These are phyloP conservation scores for Gnaphalium uliginosum DNA, from an alignment of 129 eudicot species.

Conservation along the genomic window DNA sequence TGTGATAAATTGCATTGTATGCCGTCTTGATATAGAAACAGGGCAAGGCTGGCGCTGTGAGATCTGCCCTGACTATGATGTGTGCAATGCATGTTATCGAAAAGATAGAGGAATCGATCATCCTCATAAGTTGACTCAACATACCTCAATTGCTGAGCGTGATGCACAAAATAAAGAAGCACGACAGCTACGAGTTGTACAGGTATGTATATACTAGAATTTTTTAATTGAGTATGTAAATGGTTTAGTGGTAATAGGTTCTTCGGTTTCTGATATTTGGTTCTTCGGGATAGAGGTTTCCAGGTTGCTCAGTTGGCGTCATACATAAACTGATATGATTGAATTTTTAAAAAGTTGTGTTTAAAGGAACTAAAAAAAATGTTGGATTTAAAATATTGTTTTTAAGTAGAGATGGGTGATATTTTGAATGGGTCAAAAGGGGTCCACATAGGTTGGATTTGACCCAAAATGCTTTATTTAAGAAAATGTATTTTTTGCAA, in stretches of 20 bases:
- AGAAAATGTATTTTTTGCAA: not conserved
- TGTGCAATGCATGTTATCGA: slow-evolving; percentile 78
- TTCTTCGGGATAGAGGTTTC: not conserved
- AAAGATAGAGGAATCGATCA: slow-evolving; percentile 74
- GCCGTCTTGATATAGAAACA: slow-evolving; percentile 84
- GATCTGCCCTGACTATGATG: slow-evolving; percentile 87
- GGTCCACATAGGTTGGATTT: not conserved
- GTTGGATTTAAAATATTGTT: not conserved
- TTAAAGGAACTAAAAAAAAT: not conserved
- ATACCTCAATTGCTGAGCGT: slow-evolving; percentile 80
- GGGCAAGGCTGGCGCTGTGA: slow-evolving; percentile 99
- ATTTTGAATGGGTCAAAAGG: not conserved
- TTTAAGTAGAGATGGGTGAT: not conserved
- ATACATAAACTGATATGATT: not conserved
- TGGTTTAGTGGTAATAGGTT: not conserved
- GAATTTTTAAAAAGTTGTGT: not conserved
- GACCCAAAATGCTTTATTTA: not conserved
- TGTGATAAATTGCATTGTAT: slow-evolving; percentile 64
- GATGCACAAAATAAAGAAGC: slow-evolving; percentile 98
- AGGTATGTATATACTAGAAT: slow-evolving; percentile 46
- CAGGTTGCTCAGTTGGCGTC: not conserved
- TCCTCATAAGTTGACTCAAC: slow-evolving; percentile 86
- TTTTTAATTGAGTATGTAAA: not conserved
- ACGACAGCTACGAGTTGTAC: slow-evolving; percentile 71
- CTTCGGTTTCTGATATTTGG: not conserved